phyloP scores from a whole-genome alignment of 805 yeast species.

The Sungouiozyma ichnusensis region DNA sequence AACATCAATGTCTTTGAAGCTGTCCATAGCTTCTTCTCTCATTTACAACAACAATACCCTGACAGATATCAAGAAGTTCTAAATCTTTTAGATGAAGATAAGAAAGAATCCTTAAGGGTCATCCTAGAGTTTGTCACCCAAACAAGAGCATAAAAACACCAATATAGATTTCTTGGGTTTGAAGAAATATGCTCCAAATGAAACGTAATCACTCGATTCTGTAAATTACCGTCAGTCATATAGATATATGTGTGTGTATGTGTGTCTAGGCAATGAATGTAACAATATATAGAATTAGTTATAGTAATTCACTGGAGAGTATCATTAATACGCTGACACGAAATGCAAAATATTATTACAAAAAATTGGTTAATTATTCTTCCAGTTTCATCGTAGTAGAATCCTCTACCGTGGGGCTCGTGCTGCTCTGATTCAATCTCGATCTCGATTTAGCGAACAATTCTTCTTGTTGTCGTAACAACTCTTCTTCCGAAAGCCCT shows the following conservation, averaged over 20 bases:
- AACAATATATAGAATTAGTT: too few species aligned
- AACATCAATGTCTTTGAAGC: slow-evolving; percentile 56
- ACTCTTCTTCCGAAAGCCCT: slow-evolving; percentile 86
- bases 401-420: neutral
- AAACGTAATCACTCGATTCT: neutral
- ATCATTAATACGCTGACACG: too few species aligned
- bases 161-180: too few species aligned
- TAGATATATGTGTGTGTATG: neutral
- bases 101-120: slow-evolving; percentile 21
- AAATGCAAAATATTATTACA: neutral
- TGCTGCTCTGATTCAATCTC: slow-evolving; percentile 36
- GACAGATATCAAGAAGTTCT: slow-evolving; percentile 33
- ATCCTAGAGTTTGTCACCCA: slow-evolving; percentile 27
- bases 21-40: slow-evolving; percentile 45
- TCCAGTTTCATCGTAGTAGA: neutral
- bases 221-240: neutral
- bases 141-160: slow-evolving; percentile 1
- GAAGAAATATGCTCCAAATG: too few species aligned
- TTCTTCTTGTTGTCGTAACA: slow-evolving; percentile 85
- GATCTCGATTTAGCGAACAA: slow-evolving; percentile 71
- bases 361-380: neutral
- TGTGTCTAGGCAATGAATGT: too few species aligned
- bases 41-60: slow-evolving; percentile 38
- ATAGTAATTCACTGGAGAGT: too few species aligned
- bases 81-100: slow-evolving; percentile 23